Evolutionary conservation across 495 filamentous ascomycete genomes (phyloP), one percentile per base, ranked within the genome.

Genomic region (Lichenothelia convexa): DNA sequence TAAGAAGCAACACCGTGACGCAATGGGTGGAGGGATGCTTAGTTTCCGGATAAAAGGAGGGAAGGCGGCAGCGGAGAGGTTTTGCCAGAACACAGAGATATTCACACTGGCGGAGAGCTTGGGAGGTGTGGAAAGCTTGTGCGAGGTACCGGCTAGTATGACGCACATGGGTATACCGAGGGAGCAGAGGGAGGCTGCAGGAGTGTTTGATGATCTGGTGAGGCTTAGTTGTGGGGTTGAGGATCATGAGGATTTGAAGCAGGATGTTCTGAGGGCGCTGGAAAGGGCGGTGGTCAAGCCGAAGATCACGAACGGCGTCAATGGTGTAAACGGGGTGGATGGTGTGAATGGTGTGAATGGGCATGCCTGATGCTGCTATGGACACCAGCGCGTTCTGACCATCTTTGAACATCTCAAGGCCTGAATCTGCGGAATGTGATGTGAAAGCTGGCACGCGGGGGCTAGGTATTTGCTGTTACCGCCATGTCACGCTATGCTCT

Each of bases 121-220:
- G 18, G 89, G 89, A 39, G 89, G 89, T 35, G 79, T 99, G 20
- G 89, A 99, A 69, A 77, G 69, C 50, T 60, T 99, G 43, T 79
- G 81, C 44, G 89, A 99, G 60, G 71, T 95, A 12, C 89, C 89
- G 1, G 72, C 78, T 26, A 77, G 69, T 54, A 99, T 99, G 89
- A 99, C 89, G 15, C 89, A 99, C 60, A 75, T 80, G 20, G 91
- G 87, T 31, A 99, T 99, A 45, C 89, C 89, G 18, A 68, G 67
- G 54, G 84, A 81, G 30, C 71, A 87, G 61, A 71, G 89, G 32
- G 89, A 97, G 64, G 78, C 70, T 15, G 84, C 82, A 1, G 89
- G 89, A 24, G 85, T 97, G n/a, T 94, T 70, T 50, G 89, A 97
- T 52, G 89, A 97, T 58, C 67, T 97, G n/a, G 78, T 97, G 24